Evolutionary conservation across 768 basidiomycete species (phyloP), one percentile per base, ranked within the genome.

Genomic region (Goffeauzyma gilvescens): DNA sequence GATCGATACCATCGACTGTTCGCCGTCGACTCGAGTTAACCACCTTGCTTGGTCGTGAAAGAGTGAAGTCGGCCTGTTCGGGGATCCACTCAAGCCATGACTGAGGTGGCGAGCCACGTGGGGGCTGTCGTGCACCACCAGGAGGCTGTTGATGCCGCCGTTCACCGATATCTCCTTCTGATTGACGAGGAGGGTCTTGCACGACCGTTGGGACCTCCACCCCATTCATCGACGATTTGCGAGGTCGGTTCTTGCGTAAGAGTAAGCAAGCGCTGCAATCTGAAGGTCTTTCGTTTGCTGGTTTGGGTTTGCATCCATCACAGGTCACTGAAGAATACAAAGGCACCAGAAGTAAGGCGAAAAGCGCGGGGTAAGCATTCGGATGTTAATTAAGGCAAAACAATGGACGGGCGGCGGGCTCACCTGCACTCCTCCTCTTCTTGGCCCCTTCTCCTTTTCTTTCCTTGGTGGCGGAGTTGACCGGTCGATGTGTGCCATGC

Each of bases 81-180:
- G n/a, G n/a, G n/a, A n/a, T n/a, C n/a, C n/a, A n/a, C n/a, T n/a
- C n/a, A n/a, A n/a, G n/a, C n/a, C n/a, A n/a, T n/a, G n/a, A n/a
- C n/a, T n/a, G n/a, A n/a, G n/a, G n/a, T n/a, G n/a, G n/a, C n/a
- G 28, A 30, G 9, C 37, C 37, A 9, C 37, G 37, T 9, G 37
- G 37, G 12, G 24, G 17, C 37, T 38, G 37, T 6, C 37, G 13
- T 6, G 18, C 37, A 7, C 18, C 37, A 6, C 37, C 37, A 24
- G 37, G 37, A 7, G 37, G 37, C 37, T 38, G 37, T 24, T 38
- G 20, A 20, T 23, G 18, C 12, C 37, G 37, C 10, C 37, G 37
- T 10, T 23, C 37, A 24, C 37, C 37, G 28, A 30, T 9, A 30
- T 9, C 28, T n/a, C 9, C 28, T 30, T n/a, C 28, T 10, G 33